Conservation (phyloP, 73 alveolate genomes). For the Stentor roeselii region DNA sequence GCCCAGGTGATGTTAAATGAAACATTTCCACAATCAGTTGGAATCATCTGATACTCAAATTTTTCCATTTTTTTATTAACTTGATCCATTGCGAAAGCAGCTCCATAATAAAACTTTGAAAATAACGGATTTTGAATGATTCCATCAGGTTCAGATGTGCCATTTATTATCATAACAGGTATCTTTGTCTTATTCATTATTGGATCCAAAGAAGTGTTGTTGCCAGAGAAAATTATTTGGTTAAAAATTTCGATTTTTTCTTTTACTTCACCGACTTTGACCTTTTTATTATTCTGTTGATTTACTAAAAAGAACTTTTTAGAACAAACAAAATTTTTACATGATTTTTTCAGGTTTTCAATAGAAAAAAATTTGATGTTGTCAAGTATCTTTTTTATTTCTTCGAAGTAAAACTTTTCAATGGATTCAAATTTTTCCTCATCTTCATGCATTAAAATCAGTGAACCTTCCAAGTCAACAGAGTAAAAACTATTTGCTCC, state of each 20-base stretch:
- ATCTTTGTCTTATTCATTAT: too few relatives aligned
- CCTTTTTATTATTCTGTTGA: not conserved
- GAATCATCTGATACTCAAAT: not conserved
- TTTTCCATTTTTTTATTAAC: too few relatives aligned
- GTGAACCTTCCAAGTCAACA: not conserved
- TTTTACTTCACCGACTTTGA: not conserved
- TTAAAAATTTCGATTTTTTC: too few relatives aligned
- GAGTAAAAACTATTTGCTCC: not conserved
- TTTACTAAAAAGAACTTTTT: not conserved
- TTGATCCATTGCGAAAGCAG: not conserved
- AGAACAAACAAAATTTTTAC: too few relatives aligned
- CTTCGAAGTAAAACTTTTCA: too few relatives aligned
- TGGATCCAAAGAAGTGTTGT: too few relatives aligned
- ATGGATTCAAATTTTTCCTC: not conserved
- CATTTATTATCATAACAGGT: not conserved
- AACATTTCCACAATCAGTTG: not conserved
- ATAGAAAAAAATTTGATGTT: too few relatives aligned
- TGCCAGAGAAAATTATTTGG: too few relatives aligned
- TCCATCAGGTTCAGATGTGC: not conserved
- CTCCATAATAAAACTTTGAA: not conserved
- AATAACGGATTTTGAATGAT: not conserved
- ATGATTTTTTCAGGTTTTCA: too few relatives aligned
- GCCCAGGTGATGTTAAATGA: not conserved
- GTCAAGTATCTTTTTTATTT: too few relatives aligned
- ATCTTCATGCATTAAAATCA: not conserved